phyloP scores from a whole-genome alignment of 164 flowering plant species.

The Amborella trichopoda region DNA sequence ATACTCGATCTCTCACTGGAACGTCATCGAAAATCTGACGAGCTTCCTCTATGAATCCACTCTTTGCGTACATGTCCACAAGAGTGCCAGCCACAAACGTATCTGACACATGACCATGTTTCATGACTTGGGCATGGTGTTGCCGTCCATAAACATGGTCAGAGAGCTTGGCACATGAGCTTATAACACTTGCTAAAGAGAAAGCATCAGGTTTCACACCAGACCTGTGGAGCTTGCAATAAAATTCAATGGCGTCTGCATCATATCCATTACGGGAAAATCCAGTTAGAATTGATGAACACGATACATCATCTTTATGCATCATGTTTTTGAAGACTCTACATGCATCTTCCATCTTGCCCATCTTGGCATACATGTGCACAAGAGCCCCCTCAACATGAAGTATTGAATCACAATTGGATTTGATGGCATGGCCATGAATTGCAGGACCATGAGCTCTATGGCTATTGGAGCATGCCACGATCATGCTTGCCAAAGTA shows the following conservation, averaged over 20 bases:
- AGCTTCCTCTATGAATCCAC: constrained; percentile 42
- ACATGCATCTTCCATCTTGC: constrained; percentile 6
- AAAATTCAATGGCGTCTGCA: constrained; percentile 38
- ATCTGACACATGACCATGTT: constrained; percentile 23
- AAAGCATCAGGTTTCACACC: constrained; percentile 27
- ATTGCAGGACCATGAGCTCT: neutral
- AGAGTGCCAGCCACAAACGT: constrained; percentile 45
- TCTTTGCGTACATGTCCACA: constrained; percentile 67
- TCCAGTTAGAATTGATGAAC: constrained; percentile 10
- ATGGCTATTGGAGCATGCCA: constrained; percentile 5
- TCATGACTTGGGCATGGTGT: constrained; percentile 35
- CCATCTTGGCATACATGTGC: constrained; percentile 9
- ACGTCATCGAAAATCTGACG: constrained; percentile 30
- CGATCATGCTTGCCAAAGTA: constrained; percentile 7
- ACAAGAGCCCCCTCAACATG: constrained; percentile 12
- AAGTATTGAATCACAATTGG: neutral
- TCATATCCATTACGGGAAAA: constrained; percentile 9
- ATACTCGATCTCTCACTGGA: constrained; percentile 28
- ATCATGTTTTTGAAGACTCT: constrained; percentile 5
- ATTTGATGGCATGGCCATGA: constrained; percentile 5
- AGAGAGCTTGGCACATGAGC: constrained; percentile 65
- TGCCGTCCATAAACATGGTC: constrained; percentile 34
- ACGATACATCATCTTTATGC: constrained; percentile 9
- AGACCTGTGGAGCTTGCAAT: constrained; percentile 19
- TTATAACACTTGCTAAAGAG: constrained; percentile 40